A percentile compares a stretch with the other conserved stretches of the same genome.
Conservation (phyloP, 2,329 filamentous ascomycete genomes). For the Trichophyton schoenleinii region DNA sequence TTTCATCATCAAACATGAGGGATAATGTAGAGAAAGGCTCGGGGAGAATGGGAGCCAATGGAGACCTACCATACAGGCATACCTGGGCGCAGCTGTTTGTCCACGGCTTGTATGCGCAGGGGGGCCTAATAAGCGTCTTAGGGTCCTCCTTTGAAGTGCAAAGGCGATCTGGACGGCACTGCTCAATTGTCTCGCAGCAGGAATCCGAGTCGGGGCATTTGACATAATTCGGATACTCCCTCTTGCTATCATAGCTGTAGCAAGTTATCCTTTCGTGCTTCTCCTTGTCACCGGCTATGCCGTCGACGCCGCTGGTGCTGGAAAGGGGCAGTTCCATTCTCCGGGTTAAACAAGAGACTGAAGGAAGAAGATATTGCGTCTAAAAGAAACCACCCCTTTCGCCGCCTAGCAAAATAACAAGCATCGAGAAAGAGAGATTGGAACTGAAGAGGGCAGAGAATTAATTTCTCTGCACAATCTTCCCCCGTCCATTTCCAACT, state of each 20-base stretch:
- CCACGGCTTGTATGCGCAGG: slow-evolving; percentile 1
- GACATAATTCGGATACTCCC: not conserved
- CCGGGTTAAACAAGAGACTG: not conserved
- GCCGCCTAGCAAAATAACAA: not conserved
- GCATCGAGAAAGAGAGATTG: not conserved
- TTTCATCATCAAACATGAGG: not conserved
- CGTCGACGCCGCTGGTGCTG: not conserved
- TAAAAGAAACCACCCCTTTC: not conserved
- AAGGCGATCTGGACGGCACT: slow-evolving; percentile 1
- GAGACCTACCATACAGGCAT: not conserved
- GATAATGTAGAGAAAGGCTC: not conserved
- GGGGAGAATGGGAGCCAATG: not conserved
- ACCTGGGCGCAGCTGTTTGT: slow-evolving; percentile 2
- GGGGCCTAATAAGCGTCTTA: not conserved
- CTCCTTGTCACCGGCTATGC: not conserved
- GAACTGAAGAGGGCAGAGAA: not conserved
- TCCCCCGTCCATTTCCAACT: not conserved
- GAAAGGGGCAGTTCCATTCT: not conserved
- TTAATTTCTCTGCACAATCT: not conserved
- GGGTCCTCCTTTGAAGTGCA: not conserved
- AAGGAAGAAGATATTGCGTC: not conserved
- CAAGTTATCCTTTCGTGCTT: not conserved
- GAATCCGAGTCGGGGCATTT: not conserved
- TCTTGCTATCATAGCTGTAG: not conserved
- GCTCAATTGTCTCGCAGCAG: slow-evolving; percentile 1